These are phyloP conservation scores for Aspergillus ochraceoroseus DNA, from an alignment of 2,329 filamentous ascomycete species.

Conservation along the genomic window DNA sequence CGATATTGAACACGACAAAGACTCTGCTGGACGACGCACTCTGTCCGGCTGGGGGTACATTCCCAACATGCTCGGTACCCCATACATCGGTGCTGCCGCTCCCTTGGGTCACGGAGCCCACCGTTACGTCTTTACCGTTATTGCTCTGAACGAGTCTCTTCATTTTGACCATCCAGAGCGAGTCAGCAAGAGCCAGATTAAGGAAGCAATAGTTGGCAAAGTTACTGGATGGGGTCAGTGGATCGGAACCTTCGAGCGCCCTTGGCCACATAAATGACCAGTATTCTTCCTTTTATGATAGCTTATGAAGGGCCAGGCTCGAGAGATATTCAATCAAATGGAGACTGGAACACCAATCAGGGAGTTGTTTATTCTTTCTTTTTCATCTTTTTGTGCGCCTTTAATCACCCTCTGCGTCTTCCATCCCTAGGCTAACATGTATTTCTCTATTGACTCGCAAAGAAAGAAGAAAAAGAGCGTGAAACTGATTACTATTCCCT, in stretches of 20 bases:
- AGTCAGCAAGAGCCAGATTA: conserved; percentile 27
- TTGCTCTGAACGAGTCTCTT: conserved; percentile 27
- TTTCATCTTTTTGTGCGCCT: no score
- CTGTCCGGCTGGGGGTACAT: conserved; percentile 28
- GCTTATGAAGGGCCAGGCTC: not conserved
- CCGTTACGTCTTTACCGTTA: conserved; percentile 32
- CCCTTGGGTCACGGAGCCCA: conserved; percentile 32
- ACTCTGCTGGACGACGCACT: conserved; percentile 18
- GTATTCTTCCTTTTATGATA: no score
- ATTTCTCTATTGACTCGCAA: no score
- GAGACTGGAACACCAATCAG: not conserved
- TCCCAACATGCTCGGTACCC: conserved; percentile 22
- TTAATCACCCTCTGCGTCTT: no score
- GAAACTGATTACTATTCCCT: not conserved
- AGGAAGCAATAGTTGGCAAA: conserved; percentile 27
- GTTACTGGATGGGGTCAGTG: conserved; percentile 33
- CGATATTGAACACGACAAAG: conserved; percentile 18
- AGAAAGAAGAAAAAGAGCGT: not conserved
- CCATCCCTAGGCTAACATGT: no score
- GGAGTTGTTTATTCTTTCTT: no score
- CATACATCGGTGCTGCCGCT: conserved; percentile 29
- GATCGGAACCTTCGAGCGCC: conserved; percentile 29
- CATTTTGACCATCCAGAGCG: conserved; percentile 21
- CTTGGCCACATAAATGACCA: conserved; percentile 19
- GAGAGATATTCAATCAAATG: not conserved